Percentiles rank a stretch among this genome's conserved stretches.
Evolutionary conservation across 139 green algal species (phyloP).

Genomic region (Desmodesmus armatus): DNA sequence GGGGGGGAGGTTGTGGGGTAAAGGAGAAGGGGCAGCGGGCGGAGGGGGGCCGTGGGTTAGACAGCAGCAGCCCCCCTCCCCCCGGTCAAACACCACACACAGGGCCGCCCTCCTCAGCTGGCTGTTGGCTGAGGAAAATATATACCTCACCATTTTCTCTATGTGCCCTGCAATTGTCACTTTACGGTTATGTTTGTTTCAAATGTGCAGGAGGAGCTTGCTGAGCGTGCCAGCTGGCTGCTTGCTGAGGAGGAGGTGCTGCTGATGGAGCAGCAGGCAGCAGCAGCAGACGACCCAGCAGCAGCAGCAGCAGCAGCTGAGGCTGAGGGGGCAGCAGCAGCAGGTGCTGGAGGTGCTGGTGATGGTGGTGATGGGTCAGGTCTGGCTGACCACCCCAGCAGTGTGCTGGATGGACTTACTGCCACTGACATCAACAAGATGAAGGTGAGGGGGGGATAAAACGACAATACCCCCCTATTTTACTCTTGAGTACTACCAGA

Average conservation of each 20-base stretch:
- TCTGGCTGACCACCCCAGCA: slow-evolving; percentile 24
- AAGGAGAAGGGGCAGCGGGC: too few relatives aligned
- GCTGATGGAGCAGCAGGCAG: slow-evolving; percentile 43
- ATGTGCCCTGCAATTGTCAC: not conserved
- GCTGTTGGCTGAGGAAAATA: too few relatives aligned
- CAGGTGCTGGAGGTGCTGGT: not conserved
- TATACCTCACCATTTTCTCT: not conserved
- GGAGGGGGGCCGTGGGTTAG: too few relatives aligned
- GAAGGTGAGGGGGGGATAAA: slow-evolving; percentile 29
- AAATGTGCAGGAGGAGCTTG: slow-evolving; percentile 32
- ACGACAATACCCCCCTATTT: too few relatives aligned
- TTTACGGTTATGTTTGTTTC: not conserved
- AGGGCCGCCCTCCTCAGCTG: too few relatives aligned
- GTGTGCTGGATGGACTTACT: slow-evolving; percentile 24
- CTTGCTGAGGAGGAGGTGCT: slow-evolving; percentile 46
- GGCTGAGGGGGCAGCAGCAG: not conserved
- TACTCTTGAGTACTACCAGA: too few relatives aligned
- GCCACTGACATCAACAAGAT: slow-evolving; percentile 38
- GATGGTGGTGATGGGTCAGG: not conserved
- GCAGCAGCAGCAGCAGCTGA: not conserved
- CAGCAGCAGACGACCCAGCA: not conserved
- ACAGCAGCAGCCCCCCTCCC: too few relatives aligned
- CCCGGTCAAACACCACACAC: too few relatives aligned
- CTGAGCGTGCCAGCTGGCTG: slow-evolving; percentile 48
- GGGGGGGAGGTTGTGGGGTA: too few relatives aligned